Percentiles rank a stretch among this genome's conserved stretches.
These are phyloP conservation scores for Botrytis sinoallii DNA, from an alignment of 2,329 filamentous ascomycete genomes.

Conservation along the genomic window DNA sequence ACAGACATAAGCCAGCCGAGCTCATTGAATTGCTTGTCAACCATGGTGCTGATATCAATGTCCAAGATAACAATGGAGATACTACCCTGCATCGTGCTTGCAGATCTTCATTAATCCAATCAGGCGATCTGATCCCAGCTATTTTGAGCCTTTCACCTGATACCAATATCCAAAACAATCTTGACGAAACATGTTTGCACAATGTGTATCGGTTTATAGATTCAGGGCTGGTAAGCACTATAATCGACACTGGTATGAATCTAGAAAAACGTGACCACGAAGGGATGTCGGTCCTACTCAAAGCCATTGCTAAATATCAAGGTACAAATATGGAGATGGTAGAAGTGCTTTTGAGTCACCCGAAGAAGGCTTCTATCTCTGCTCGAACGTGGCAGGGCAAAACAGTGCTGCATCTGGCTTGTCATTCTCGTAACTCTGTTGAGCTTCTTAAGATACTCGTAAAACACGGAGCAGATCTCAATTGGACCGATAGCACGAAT, in stretches of 20 bases:
- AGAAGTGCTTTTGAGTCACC: not conserved
- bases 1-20: not conserved
- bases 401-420: constrained; percentile 18
- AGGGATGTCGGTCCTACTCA: not conserved
- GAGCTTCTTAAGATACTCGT: constrained; percentile 17
- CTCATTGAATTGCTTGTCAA: constrained; percentile 7
- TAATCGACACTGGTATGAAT: constrained; percentile 2
- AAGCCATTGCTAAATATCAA: not conserved
- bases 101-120: not conserved
- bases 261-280: not conserved
- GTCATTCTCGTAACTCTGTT: not conserved
- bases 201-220: not conserved
- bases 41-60: constrained; percentile 23
- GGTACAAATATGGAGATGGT: not conserved
- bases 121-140: fast-evolving
- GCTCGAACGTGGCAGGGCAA: constrained; percentile 8
- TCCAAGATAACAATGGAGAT: constrained; percentile 14
- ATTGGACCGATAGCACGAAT: constrained; percentile 5
- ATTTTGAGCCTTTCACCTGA: constrained; percentile 5
- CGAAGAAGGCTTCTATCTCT: not conserved
- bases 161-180: not conserved
- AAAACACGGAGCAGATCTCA: constrained; percentile 17
- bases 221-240: not conserved
- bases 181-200: constrained; percentile 2
- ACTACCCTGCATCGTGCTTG: constrained; percentile 20